Percentiles rank a stretch among this genome's conserved stretches.
phyloP scores from a whole-genome alignment of 2,329 filamentous ascomycete species.

The Apiospora hydei region DNA sequence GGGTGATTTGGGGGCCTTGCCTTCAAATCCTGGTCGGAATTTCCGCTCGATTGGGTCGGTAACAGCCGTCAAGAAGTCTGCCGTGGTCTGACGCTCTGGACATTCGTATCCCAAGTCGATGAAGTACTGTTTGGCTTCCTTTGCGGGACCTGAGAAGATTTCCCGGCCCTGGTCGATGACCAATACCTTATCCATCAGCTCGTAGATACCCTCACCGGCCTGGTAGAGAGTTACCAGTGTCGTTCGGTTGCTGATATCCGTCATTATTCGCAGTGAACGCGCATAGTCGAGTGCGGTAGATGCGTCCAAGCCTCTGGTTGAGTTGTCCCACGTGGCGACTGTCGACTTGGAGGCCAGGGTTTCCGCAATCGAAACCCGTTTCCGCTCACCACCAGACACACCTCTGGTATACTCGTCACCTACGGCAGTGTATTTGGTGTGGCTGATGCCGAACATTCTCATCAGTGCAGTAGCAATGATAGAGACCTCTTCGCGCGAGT shows the following conservation, averaged over 20 bases:
- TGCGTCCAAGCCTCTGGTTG: slow-evolving; percentile 79
- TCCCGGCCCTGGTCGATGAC: slow-evolving; percentile 75
- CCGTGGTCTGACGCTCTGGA: slow-evolving; percentile 67
- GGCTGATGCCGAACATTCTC: slow-evolving; percentile 80
- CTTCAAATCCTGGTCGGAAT: slow-evolving; percentile 71
- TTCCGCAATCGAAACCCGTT: slow-evolving; percentile 81
- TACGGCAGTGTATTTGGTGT: slow-evolving; percentile 77
- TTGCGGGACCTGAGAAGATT: slow-evolving; percentile 68
- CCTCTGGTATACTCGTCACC: slow-evolving; percentile 77
- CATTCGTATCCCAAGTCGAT: slow-evolving; percentile 71
- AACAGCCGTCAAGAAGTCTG: slow-evolving; percentile 79
- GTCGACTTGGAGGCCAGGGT: slow-evolving; percentile 76
- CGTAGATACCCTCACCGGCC: slow-evolving; percentile 52
- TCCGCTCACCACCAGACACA: slow-evolving; percentile 81
- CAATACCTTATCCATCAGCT: slow-evolving; percentile 78
- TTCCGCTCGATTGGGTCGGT: slow-evolving; percentile 76
- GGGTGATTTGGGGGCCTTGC: slow-evolving; percentile 71
- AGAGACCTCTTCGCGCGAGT: slow-evolving; percentile 68
- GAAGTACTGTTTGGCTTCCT: slow-evolving; percentile 71
- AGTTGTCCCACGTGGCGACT: slow-evolving; percentile 82
- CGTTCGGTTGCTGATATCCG: slow-evolving; percentile 72
- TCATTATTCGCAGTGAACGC: slow-evolving; percentile 74
- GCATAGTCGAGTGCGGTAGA: slow-evolving; percentile 82
- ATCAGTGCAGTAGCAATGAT: slow-evolving; percentile 74
- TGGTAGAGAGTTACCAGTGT: slow-evolving; percentile 50